Conservation (phyloP, 2,329 filamentous ascomycete species). For the Fusarium chlamydosporum region DNA sequence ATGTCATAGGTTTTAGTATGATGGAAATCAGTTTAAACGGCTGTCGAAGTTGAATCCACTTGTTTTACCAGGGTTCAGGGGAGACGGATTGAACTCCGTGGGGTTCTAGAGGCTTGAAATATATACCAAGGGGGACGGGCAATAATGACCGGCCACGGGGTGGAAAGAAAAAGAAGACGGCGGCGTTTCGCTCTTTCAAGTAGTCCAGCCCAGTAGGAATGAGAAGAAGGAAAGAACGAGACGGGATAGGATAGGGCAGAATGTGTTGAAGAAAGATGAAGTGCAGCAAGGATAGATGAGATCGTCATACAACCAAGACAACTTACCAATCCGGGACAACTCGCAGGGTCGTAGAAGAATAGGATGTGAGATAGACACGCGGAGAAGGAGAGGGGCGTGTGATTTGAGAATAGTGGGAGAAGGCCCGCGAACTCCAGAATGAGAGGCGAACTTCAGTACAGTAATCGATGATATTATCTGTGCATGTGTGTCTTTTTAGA, state of each 20-base stretch:
- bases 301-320: conserved; percentile 48
- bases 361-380: conserved; percentile 12
- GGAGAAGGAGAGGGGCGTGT: conserved; percentile 15
- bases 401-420: neutral
- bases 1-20: conserved; percentile 37
- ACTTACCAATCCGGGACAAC: conserved; percentile 48
- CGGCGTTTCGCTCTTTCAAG: conserved; percentile 24
- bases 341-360: conserved; percentile 7
- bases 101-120: conserved; percentile 6
- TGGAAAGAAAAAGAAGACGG: conserved; percentile 28
- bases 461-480: conserved; percentile 1
- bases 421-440: conserved; percentile 35
- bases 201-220: conserved; percentile 3
- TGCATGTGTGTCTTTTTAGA: neutral
- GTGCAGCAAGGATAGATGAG: conserved; percentile 38
- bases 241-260: conserved; percentile 7
- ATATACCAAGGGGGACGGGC: conserved; percentile 7
- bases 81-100: conserved; percentile 21
- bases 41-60: conserved; percentile 37
- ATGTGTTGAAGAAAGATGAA: conserved; percentile 30
- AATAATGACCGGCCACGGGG: conserved; percentile 13
- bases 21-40: conserved; percentile 29
- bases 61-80: conserved; percentile 32
- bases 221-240: neutral
- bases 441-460: neutral